Conservation (phyloP, 169 alveolate species). For the Plasmodium inui region DNA sequence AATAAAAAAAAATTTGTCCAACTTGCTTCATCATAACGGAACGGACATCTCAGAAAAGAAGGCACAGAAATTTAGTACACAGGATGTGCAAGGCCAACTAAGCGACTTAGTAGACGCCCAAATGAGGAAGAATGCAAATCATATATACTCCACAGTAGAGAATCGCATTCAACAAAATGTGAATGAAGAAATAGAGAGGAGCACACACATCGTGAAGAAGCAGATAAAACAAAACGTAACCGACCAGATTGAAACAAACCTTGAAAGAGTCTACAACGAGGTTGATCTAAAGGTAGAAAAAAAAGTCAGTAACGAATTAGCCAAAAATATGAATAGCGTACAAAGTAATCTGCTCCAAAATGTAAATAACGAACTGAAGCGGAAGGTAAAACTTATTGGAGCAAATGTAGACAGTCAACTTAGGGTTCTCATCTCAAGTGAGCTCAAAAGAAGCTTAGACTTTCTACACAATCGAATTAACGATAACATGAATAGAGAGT, state of each 20-base stretch:
- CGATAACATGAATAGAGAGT: slow-evolving; percentile 33
- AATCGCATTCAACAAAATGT: slow-evolving; percentile 15
- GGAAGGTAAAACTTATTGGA: slow-evolving; percentile 25
- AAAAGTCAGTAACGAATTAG: neutral
- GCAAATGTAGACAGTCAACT: slow-evolving; percentile 2
- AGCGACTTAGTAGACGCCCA: slow-evolving; percentile 12
- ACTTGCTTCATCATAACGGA: slow-evolving; percentile 24
- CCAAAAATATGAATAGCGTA: slow-evolving; percentile 5
- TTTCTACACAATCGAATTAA: slow-evolving; percentile 13
- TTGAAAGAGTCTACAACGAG: slow-evolving; percentile 32
- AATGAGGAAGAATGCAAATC: slow-evolving; percentile 26
- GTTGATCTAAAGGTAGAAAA: slow-evolving; percentile 13
- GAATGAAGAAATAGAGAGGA: slow-evolving; percentile 27
- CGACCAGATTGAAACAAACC: slow-evolving; percentile 28
- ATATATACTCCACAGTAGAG: neutral
- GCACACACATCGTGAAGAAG: neutral
- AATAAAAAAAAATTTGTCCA: slow-evolving; percentile 17
- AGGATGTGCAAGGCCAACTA: slow-evolving; percentile 4
- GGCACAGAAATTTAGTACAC: neutral
- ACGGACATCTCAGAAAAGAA: neutral
- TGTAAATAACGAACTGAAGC: slow-evolving; percentile 30
- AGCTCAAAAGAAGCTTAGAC: slow-evolving; percentile 7
- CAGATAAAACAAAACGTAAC: slow-evolving; percentile 1
- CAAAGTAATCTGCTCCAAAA: slow-evolving; percentile 28
- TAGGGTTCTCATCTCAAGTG: slow-evolving; percentile 18